Evolutionary conservation across 139 green algal species (phyloP).

Genomic region (Haematococcus sp.): DNA sequence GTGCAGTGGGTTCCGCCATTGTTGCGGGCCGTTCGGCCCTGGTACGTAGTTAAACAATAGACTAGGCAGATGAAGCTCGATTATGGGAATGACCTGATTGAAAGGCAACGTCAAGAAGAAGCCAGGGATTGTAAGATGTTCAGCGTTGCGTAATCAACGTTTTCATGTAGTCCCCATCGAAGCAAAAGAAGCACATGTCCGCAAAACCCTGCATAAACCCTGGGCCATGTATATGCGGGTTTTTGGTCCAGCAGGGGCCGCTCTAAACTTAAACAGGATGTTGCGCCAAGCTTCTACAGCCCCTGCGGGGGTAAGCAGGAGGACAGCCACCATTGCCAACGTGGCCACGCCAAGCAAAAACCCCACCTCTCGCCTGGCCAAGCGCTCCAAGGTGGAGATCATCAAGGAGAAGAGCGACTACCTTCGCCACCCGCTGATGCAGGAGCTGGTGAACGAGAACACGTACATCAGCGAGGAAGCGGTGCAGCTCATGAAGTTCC

Average conservation of each 20-base stretch:
- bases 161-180: too few species aligned
- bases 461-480: slow-evolving; percentile 85
- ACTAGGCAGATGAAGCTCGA: too few species aligned
- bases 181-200: too few species aligned
- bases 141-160: too few species aligned
- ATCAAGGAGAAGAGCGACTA: slow-evolving; percentile 98
- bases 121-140: too few species aligned
- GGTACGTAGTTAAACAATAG: too few species aligned
- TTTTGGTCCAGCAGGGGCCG: background rate
- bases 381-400: slow-evolving; percentile 91
- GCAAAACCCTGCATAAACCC: too few species aligned
- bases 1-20: background rate
- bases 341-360: slow-evolving; percentile 77
- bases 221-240: too few species aligned
- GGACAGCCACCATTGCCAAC: background rate
- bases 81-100: too few species aligned
- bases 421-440: slow-evolving; percentile 95
- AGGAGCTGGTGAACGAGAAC: slow-evolving; percentile 84
- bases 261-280: background rate
- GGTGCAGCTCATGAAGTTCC: slow-evolving; percentile 99
- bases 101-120: too few species aligned
- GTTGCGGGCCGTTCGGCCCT: too few species aligned
- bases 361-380: slow-evolving; percentile 65
- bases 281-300: background rate
- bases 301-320: background rate